Percentiles rank a stretch among this genome's conserved stretches.
These are phyloP conservation scores for Lentinus brumalis DNA, from an alignment of 768 basidiomycete genomes.

Conservation along the genomic window DNA sequence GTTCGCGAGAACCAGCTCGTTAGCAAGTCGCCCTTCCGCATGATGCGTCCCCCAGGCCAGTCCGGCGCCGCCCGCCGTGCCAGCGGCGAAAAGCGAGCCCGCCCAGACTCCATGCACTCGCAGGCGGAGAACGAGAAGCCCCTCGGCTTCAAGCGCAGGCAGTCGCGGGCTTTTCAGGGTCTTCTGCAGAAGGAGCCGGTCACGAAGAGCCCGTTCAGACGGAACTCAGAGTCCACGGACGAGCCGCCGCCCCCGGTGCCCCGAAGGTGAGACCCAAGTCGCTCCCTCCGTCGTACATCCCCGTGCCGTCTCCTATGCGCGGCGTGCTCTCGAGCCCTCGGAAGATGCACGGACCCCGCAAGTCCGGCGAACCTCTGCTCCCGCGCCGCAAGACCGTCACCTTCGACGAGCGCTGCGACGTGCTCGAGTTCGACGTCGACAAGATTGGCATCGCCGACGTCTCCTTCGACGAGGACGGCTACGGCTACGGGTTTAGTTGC, in stretches of 20 bases:
- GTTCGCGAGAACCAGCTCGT: conserved; percentile 78
- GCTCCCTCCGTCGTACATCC: conserved; percentile 4
- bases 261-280: conserved; percentile 16
- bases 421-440: conserved; percentile 75
- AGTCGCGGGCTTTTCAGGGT: conserved; percentile 73
- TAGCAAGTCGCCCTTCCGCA: conserved; percentile 84
- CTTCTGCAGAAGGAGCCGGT: conserved; percentile 78
- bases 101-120: conserved; percentile 70
- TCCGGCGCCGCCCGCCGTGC: conserved; percentile 46
- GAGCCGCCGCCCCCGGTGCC: conserved; percentile 29
- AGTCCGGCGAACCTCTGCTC: conserved; percentile 47
- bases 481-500: conserved; percentile 27
- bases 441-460: conserved; percentile 47
- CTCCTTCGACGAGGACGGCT: conserved; percentile 42
- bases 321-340: conserved; percentile 37
- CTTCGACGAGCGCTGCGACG: conserved; percentile 79
- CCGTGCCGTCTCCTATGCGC: conserved; percentile 25
- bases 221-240: conserved; percentile 32
- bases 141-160: conserved; percentile 69
- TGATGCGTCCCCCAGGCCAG: conserved; percentile 49
- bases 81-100: conserved; percentile 78
- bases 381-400: conserved; percentile 73
- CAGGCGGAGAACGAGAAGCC: conserved; percentile 75
- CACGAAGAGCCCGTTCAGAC: conserved; percentile 74
- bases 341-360: conserved; percentile 76